Evolutionary conservation across 225 moss, liverwort and hornwort species (phyloP).

Genomic region (Antitrichia curtipendula): DNA sequence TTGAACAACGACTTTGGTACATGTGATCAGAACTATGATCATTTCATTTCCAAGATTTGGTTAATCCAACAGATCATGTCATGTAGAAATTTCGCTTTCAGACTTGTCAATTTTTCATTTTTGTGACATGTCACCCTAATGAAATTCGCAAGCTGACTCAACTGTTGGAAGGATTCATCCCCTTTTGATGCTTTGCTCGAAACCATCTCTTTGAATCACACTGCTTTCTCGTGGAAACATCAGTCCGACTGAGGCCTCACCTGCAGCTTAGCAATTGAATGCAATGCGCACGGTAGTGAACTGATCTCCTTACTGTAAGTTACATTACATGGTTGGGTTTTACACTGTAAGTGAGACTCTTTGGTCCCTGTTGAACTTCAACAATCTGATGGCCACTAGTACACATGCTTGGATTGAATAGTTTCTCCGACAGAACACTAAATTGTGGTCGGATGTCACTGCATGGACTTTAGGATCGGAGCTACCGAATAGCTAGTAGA

Average conservation of each 20-base stretch:
- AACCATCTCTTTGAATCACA: neutral
- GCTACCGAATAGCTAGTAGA: neutral
- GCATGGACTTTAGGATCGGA: neutral
- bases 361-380: neutral
- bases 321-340: neutral
- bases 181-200: neutral
- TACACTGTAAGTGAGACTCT: neutral
- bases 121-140: too few relatives aligned
- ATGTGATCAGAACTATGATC: neutral
- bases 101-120: neutral
- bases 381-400: neutral
- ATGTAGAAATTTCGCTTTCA: neutral
- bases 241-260: neutral
- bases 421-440: neutral
- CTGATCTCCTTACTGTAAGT: neutral
- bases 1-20: neutral
- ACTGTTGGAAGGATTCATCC: too few relatives aligned
- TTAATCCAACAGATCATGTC: fast-evolving
- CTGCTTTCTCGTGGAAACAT: neutral
- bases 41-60: neutral
- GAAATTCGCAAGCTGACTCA: too few relatives aligned
- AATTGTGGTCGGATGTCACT: neutral
- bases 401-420: neutral
- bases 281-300: neutral
- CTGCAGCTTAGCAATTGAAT: neutral